Percentiles rank a stretch among this genome's conserved stretches.
These are phyloP conservation scores for Kluyveromyces marxianus DNA, from an alignment of 1,139 yeast genomes.

Conservation along the genomic window DNA sequence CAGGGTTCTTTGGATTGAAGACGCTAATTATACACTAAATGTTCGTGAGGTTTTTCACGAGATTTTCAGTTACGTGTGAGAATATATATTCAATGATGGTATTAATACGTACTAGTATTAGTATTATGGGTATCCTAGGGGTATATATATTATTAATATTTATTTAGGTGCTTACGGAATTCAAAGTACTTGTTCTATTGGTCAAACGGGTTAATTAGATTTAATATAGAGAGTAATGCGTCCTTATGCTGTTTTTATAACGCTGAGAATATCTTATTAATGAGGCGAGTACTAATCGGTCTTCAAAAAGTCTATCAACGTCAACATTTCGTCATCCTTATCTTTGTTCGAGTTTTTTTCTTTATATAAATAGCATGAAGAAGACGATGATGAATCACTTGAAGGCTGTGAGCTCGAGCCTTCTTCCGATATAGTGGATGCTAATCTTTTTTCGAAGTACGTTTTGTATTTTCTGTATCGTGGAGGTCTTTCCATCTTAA, in stretches of 20 bases:
- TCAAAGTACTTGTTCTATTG: no score
- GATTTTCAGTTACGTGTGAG: conserved; percentile 8
- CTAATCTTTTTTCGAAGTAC: not conserved
- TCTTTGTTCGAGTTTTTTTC: no score
- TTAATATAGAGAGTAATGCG: no score
- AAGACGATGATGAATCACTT: not conserved
- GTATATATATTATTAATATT: no score
- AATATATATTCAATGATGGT: not conserved
- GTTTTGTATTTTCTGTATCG: not conserved
- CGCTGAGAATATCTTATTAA: no score
- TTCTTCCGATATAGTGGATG: conserved; percentile 2
- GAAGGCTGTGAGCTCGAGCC: not conserved
- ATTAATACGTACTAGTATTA: not conserved
- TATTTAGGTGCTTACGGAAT: no score
- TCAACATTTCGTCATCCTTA: conserved; percentile 1
- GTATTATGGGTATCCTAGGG: no score
- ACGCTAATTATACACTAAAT: conserved; percentile 30
- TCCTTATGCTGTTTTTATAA: no score
- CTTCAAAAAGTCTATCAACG: conserved; percentile 2
- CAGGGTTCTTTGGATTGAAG: conserved; percentile 63
- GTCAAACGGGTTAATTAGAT: no score
- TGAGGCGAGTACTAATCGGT: not conserved
- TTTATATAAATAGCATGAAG: no score
- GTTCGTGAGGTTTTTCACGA: conserved; percentile 8
- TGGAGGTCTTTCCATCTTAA: not conserved